Conservation (phyloP, 805 yeast genomes). For the Kregervanrija delftensis region DNA sequence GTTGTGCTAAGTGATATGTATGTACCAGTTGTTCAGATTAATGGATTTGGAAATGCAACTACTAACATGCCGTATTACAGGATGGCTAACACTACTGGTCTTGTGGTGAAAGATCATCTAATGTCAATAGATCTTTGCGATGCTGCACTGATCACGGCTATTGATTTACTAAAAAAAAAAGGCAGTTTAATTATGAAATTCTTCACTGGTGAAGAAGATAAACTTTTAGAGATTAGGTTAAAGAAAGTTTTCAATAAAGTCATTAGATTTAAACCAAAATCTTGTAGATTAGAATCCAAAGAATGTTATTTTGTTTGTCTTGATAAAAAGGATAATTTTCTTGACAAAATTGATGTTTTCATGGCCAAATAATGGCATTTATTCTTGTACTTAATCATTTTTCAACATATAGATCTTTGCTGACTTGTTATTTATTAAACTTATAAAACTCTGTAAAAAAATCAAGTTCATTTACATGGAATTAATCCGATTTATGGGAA, state of each 20-base stretch:
- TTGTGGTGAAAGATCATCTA: conserved; percentile 72
- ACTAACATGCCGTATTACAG: conserved; percentile 77
- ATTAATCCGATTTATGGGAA: too few species aligned
- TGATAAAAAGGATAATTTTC: conserved; percentile 33
- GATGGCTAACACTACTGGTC: conserved; percentile 91
- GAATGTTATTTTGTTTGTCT: conserved; percentile 77
- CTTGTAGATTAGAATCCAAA: conserved; percentile 71
- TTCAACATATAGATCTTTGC: too few species aligned
- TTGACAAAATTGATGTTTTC: conserved; percentile 41
- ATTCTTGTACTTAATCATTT: too few species aligned
- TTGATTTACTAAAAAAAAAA: conserved; percentile 57
- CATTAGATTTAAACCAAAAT: conserved; percentile 66
- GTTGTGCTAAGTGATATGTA: conserved; percentile 78
- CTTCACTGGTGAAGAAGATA: conserved; percentile 78
- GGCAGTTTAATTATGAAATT: conserved; percentile 81
- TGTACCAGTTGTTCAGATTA: conserved; percentile 50
- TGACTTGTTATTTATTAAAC: too few species aligned
- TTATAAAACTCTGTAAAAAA: too few species aligned
- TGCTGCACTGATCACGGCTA: conserved; percentile 76
- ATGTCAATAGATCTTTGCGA: conserved; percentile 88
- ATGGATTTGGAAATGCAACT: conserved; percentile 51
- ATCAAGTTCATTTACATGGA: too few species aligned
- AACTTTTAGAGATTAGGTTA: conserved; percentile 51
- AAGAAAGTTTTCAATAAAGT: conserved; percentile 56
- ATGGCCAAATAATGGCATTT: conserved; percentile 6